These are phyloP conservation scores for Pelargonium australe DNA, from an alignment of 441 rosid genomes.

Conservation along the genomic window DNA sequence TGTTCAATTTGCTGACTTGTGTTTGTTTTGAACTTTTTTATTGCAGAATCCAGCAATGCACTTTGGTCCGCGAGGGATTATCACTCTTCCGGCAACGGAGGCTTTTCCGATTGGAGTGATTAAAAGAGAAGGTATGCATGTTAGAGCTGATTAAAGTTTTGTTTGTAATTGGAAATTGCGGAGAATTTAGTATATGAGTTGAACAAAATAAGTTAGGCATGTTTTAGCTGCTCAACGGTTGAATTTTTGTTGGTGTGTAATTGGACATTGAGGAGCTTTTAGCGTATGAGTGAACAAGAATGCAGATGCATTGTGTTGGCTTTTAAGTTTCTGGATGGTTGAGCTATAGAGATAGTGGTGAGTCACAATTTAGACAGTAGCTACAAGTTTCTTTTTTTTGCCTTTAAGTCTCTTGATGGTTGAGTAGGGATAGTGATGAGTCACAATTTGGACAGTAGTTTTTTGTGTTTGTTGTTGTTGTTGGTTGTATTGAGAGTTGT, in stretches of 20 bases:
- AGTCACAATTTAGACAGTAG: no score
- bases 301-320: neutral
- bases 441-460: no score
- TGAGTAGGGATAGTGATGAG: neutral
- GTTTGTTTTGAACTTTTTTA: conserved; percentile 1
- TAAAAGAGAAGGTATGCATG: conserved; percentile 46
- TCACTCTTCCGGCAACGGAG: conserved; percentile 44
- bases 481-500: no score
- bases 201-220: no score
- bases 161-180: no score
- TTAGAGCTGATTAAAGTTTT: no score
- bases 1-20: neutral
- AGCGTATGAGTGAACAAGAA: neutral
- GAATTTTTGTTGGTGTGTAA: neutral
- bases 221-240: neutral
- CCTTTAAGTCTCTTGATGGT: neutral
- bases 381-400: no score
- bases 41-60: conserved; percentile 80
- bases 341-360: neutral
- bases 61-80: conserved; percentile 75
- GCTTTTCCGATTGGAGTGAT: conserved; percentile 63
- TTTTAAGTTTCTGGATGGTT: conserved; percentile 1
- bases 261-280: neutral
- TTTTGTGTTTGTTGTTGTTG: no score
- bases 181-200: no score